Conservation (phyloP, 2,329 filamentous ascomycete genomes). For the Ascomycota sp. region DNA sequence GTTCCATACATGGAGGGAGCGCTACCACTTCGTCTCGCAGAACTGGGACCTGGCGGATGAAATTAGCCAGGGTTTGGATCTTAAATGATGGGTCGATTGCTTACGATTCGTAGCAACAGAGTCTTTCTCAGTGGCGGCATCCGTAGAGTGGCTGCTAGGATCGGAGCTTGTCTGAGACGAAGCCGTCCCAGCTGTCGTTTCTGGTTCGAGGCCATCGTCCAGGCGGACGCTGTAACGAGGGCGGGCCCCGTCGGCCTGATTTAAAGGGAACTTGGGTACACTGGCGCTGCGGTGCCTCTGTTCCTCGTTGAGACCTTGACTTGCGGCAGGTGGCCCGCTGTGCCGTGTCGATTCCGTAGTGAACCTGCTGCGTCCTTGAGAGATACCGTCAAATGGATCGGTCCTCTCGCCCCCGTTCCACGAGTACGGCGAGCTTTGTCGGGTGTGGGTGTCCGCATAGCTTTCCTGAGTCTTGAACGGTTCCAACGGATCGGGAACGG, state of each 20-base stretch:
- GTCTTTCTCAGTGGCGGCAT: neutral
- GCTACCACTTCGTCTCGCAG: conserved; percentile 3
- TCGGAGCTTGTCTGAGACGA: too few species aligned
- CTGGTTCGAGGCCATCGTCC: too few species aligned
- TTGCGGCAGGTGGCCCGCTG: conserved; percentile 6
- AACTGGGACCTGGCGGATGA: neutral
- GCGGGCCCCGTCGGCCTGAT: too few species aligned
- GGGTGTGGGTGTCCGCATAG: conserved; percentile 23
- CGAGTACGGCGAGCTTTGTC: conserved; percentile 35
- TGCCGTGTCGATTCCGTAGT: conserved; percentile 15
- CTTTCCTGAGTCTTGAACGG: conserved; percentile 20
- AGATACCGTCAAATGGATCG: conserved; percentile 28
- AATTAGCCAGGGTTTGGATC: neutral
- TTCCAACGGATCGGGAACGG: conserved; percentile 23
- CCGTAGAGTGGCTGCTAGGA: too few species aligned
- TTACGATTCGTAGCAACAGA: neutral
- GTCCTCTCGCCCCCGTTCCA: conserved; percentile 35
- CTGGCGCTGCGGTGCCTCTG: conserved; percentile 12
- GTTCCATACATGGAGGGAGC: conserved; percentile 25
- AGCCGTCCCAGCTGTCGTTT: too few species aligned
- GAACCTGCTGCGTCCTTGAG: conserved; percentile 23
- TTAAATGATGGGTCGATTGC: neutral
- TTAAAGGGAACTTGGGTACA: conserved; percentile 6
- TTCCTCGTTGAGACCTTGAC: conserved; percentile 5
- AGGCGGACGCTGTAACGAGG: too few species aligned